Evolutionary conservation across 2,329 filamentous ascomycete species (phyloP).

Genomic region (Aspergillus thermomutatus): DNA sequence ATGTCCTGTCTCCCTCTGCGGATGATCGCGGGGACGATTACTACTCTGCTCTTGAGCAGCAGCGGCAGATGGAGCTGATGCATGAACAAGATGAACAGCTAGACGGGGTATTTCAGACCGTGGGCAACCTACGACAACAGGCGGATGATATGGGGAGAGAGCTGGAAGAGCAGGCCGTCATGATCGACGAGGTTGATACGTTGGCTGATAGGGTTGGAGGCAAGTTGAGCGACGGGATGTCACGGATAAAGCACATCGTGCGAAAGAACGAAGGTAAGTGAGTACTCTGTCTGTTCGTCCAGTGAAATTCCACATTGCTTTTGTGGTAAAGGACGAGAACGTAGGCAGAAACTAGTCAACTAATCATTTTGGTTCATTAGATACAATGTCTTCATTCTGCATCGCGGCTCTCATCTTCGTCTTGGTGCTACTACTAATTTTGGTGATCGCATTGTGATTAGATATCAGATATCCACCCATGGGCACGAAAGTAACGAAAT

Average conservation of each 20-base stretch:
- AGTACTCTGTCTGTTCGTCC: not conserved
- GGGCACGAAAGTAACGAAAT: slow-evolving; percentile 4
- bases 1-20: slow-evolving; percentile 35
- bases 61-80: slow-evolving; percentile 89
- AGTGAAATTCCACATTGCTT: slow-evolving; percentile 4
- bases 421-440: slow-evolving; percentile 77
- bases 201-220: slow-evolving; percentile 84
- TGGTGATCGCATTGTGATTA: slow-evolving; percentile 64
- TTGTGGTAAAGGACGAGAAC: slow-evolving; percentile 5
- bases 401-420: slow-evolving; percentile 86
- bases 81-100: slow-evolving; percentile 90
- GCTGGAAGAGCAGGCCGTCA: slow-evolving; percentile 87
- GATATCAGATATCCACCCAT: slow-evolving; percentile 18
- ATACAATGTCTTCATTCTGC: slow-evolving; percentile 79
- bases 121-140: slow-evolving; percentile 84
- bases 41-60: slow-evolving; percentile 82
- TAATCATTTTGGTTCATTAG: slow-evolving; percentile 38
- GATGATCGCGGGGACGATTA: slow-evolving; percentile 55
- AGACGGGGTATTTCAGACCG: slow-evolving; percentile 88
- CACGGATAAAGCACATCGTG: slow-evolving; percentile 80
- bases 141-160: slow-evolving; percentile 95
- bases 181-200: slow-evolving; percentile 80
- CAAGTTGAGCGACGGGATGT: slow-evolving; percentile 79
- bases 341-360: slow-evolving; percentile 14
- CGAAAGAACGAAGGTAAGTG: slow-evolving; percentile 81